Base-by-base conservation (phyloP, 2,329 filamentous ascomycete genomes). In the Cladobotryum protrusum region DNA sequence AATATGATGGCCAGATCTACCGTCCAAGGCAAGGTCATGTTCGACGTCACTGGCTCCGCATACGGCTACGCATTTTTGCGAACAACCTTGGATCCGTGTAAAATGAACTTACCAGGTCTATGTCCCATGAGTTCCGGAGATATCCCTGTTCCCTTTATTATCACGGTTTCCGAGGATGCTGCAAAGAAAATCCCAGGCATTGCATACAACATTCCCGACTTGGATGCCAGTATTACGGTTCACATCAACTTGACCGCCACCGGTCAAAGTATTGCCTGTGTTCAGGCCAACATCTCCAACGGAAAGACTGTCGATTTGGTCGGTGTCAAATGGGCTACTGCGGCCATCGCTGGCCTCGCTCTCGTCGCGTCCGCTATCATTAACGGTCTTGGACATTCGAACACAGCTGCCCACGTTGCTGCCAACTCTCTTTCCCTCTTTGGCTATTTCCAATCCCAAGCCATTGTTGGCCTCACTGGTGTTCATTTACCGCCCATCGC, bases 361-460 rank as follows among this genome's bases (percentile, higher is more conserved):
- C 76, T 96, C 36, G 76, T 89, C 46, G 85, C 89, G 5, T 95
- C 91, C 40, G 91, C 89, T 52, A 79, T 96, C 56, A 87, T 91
- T 15, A 95, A 89, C 32, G 90, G 90, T 32, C 74, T 96, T 3
- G 91, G 91, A n/a, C 89, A 96, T 67, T 87, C 89, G 39, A 96
- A 96, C 65, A 93, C 91, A 7, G 91, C 91, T 36, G 89, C 91
- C 46, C 91, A 96, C 68, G 87, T 96, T 55, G 91, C 91, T 45
- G 86, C 91, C 48, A 96, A 95, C 63, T 89, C 91, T 2, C 78
- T 96, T 55, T 92, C 91, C 13, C 81, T 96, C 24, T 95, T 95
- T 65, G 82, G 87, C 52, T 96, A 93, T 70, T 95, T 96, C 77
- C 91, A 96, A 69, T 83, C 88, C 3, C 90, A 96, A 69, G 90